These are phyloP conservation scores for Spizellomyces punctatus DNA, from an alignment of 192 early-diverging fungal genomes.

Conservation along the genomic window DNA sequence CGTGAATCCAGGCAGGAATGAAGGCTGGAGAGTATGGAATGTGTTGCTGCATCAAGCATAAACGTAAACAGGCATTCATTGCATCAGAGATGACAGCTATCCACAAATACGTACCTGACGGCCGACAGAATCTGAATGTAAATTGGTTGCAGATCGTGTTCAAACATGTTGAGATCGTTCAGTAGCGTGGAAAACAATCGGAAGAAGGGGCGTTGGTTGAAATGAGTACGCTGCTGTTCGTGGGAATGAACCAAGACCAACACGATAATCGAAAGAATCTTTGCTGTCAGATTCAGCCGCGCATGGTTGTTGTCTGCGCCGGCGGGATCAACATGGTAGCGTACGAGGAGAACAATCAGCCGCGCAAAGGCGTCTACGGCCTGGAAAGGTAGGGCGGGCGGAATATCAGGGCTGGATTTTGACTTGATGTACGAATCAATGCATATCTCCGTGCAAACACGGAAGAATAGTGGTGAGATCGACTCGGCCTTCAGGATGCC, in stretches of 20 bases:
- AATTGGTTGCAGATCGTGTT: constrained; percentile 65
- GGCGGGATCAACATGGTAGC: constrained; percentile 65
- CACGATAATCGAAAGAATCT: constrained; percentile 83
- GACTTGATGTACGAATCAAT: constrained; percentile 72
- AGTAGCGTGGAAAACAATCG: constrained; percentile 84
- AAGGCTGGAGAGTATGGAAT: constrained; percentile 82
- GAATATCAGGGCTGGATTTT: constrained; percentile 38
- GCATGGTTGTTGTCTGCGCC: constrained; percentile 55
- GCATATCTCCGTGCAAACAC: constrained; percentile 83
- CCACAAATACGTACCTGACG: constrained; percentile 19
- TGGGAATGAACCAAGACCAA: constrained; percentile 85
- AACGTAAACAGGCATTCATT: not conserved
- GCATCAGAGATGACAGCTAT: constrained; percentile 45
- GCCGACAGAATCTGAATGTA: constrained; percentile 74
- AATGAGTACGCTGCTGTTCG: constrained; percentile 72
- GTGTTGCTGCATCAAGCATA: constrained; percentile 54
- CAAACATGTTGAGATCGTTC: constrained; percentile 72
- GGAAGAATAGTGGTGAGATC: constrained; percentile 85
- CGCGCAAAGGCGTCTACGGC: constrained; percentile 93
- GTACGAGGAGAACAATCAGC: constrained; percentile 79
- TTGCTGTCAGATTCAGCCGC: constrained; percentile 71
- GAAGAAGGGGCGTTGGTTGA: constrained; percentile 91
- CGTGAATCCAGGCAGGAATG: constrained; percentile 87
- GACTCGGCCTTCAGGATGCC: constrained; percentile 76
- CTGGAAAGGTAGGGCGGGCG: constrained; percentile 62